Evolutionary conservation across 192 early-diverging fungal genomes (phyloP).

Genomic region (Rhizophagus sp.): DNA sequence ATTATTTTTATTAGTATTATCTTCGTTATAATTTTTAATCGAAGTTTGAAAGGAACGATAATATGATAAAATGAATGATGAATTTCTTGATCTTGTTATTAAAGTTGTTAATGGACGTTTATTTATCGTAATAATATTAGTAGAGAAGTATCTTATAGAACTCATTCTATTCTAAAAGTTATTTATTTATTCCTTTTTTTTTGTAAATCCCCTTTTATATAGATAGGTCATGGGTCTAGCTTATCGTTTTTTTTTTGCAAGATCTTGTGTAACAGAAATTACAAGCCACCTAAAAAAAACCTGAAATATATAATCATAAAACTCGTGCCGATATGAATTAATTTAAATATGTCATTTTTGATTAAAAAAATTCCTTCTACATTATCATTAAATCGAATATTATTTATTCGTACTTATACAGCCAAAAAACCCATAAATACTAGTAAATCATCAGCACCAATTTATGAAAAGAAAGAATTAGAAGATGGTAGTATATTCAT

Average conservation of each 20-base stretch:
- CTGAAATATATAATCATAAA: no score
- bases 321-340: neutral
- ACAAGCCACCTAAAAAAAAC: no score
- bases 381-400: neutral
- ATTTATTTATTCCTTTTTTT: no score
- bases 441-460: neutral
- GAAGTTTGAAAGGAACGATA: neutral
- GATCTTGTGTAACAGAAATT: no score
- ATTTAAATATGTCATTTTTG: neutral
- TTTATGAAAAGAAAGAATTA: neutral
- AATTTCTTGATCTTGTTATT: neutral
- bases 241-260: no score
- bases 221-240: no score
- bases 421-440: conserved; percentile 8
- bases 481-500: conserved; percentile 23
- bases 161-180: no score
- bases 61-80: neutral
- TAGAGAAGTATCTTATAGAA: no score
- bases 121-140: no score
- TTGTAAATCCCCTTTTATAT: no score
- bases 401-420: neutral
- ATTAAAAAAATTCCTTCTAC: neutral
- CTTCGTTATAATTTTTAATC: neutral
- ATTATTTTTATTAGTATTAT: neutral
- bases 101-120: neutral